Evolutionary conservation across 2,329 filamentous ascomycete species (phyloP), one percentile per base, ranked within the genome.

Genomic region (Ambrosiella xylebori): DNA sequence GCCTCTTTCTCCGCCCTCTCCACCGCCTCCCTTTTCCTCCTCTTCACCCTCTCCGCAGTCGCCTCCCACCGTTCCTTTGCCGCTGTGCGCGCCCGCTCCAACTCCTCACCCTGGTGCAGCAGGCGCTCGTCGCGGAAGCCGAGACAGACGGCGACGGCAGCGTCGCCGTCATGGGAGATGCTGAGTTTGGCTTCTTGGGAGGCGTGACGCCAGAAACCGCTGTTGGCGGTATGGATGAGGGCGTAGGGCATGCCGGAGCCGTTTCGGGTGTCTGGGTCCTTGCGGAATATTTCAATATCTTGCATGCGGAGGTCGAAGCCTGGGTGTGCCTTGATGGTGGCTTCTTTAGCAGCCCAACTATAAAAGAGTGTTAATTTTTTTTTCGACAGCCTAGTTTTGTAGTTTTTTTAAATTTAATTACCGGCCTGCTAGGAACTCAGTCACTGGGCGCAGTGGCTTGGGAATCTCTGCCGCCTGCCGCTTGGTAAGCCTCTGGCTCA

Each of bases 81-180:
- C 2, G 15, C 47, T 4, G 13, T n/a, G 8, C n/a, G 2, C 6
- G 47, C 19, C 7, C 9, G 8, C 8, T 51, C 44, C 11, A 17
- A 8, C 2, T 13, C 9, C 7, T 13, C 44, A 17, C 19, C 44
- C 19, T 13, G 44, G 11, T 47, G 9, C 7, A 47, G 8, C 8
- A 47, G 44, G 13, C 7, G 7, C 11, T 13, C 11, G 6, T 47
- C 44, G 9, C 9, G n/a, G 52, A 61, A 61, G 1, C 77, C 80
- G 39, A 88, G 62, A 62, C 83, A 86, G 0, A 84, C 74, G 6
- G 85, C 85, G 17, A 78, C 82, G 8, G 88, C 88, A 70, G 89
- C 95, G 7, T 88, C 84, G 1, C 80, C 83, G 68, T 96, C 90
- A 67, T 96, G 90, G 65, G 85, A 93, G 64, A 96, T 94, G 61